These are phyloP conservation scores for Penicillium occitanis DNA, from an alignment of 2,329 filamentous ascomycete genomes.

Conservation along the genomic window DNA sequence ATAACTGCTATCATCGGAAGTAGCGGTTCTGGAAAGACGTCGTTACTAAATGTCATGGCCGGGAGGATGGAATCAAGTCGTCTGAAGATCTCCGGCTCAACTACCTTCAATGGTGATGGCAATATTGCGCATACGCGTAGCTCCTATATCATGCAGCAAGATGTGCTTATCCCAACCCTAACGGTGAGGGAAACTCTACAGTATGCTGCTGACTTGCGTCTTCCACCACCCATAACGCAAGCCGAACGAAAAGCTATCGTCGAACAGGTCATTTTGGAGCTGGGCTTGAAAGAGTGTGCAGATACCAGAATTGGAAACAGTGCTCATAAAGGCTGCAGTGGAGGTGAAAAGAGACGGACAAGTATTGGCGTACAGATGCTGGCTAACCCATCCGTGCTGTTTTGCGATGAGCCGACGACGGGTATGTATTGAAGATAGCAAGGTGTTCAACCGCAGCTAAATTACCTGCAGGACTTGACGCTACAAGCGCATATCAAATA, in stretches of 20 bases:
- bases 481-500: conserved; percentile 73
- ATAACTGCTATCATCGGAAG: conserved; percentile 75
- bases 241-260: conserved; percentile 64
- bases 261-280: conserved; percentile 72
- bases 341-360: conserved; percentile 73
- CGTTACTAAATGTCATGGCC: conserved; percentile 68
- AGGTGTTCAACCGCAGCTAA: background rate
- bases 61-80: conserved; percentile 63
- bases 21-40: conserved; percentile 72
- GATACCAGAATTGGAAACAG: conserved; percentile 71
- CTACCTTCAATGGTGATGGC: conserved; percentile 61
- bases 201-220: conserved; percentile 70
- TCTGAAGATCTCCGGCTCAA: conserved; percentile 52
- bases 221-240: conserved; percentile 62
- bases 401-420: conserved; percentile 77
- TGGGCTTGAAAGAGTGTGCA: conserved; percentile 75
- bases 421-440: conserved; percentile 40
- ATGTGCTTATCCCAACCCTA: conserved; percentile 69
- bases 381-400: conserved; percentile 75
- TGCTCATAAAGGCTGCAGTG: conserved; percentile 72
- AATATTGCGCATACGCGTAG: conserved; percentile 49
- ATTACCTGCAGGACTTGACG: conserved; percentile 56
- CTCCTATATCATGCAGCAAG: conserved; percentile 69
- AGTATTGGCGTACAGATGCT: conserved; percentile 77
- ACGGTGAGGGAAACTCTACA: conserved; percentile 73